A percentile compares a stretch with the other conserved stretches of the same genome.
Conservation (phyloP, 805 yeast species). For the Scheffersomyces amazonensis region DNA sequence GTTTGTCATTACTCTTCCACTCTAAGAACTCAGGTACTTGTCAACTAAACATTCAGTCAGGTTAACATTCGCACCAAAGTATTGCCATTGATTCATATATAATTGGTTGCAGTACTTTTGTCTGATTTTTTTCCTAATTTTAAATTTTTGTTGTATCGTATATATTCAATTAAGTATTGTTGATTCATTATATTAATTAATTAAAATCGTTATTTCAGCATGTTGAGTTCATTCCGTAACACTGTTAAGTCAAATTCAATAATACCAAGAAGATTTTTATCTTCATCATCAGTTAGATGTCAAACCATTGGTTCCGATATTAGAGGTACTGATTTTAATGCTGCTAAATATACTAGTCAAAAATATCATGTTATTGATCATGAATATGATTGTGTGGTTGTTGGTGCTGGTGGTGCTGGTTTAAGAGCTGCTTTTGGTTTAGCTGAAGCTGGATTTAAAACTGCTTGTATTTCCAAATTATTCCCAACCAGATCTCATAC, state of each 20-base stretch:
- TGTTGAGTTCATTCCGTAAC: slow-evolving; percentile 4
- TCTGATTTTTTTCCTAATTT: too few relatives aligned
- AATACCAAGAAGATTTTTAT: slow-evolving; percentile 15
- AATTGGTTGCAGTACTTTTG: too few relatives aligned
- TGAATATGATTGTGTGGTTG: slow-evolving; percentile 96
- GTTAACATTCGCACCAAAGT: too few relatives aligned
- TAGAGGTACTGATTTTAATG: slow-evolving; percentile 37
- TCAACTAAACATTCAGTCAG: too few relatives aligned
- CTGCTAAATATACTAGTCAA: slow-evolving; percentile 44
- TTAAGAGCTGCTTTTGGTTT: slow-evolving; percentile 97
- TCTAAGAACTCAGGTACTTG: too few relatives aligned
- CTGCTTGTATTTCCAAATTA: slow-evolving; percentile 94
- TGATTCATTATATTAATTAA: not conserved
- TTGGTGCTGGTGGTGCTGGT: slow-evolving; percentile 99
- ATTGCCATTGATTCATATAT: too few relatives aligned
- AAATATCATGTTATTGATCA: slow-evolving; percentile 94
- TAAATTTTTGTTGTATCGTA: too few relatives aligned
- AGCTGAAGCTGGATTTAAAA: slow-evolving; percentile 94
- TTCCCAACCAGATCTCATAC: slow-evolving; percentile 99
- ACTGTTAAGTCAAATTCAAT: slow-evolving; percentile 1
- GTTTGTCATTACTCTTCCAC: too few relatives aligned
- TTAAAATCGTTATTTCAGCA: not conserved
- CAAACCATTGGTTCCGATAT: slow-evolving; percentile 38
- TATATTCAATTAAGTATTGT: too few relatives aligned
- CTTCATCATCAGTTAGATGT: slow-evolving; percentile 21